A percentile compares a stretch with the other conserved stretches of the same genome.
phyloP scores from a whole-genome alignment of 371 early-diverging fungal genomes.

The Pancytospora philotis region DNA sequence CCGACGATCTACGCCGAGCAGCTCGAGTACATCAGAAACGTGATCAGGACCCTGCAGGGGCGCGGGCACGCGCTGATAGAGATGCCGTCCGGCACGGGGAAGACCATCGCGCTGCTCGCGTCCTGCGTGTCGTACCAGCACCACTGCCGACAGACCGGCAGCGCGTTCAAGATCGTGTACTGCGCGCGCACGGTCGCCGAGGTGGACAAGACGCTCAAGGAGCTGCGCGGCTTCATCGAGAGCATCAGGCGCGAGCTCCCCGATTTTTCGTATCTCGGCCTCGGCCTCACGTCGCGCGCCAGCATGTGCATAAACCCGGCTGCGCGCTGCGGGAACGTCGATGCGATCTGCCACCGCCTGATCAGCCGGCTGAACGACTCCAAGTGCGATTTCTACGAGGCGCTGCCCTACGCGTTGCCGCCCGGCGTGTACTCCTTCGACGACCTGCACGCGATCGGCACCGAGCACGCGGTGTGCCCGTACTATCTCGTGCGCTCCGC shows the following conservation, averaged over 20 bases:
- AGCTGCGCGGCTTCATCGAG: conserved; percentile 76
- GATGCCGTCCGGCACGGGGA: conserved; percentile 99
- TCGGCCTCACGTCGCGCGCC: conserved; percentile 82
- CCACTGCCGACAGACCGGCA: conserved; percentile 37
- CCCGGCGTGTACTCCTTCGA: conserved; percentile 86
- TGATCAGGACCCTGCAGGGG: conserved; percentile 77
- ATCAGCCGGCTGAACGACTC: conserved; percentile 1
- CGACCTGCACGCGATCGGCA: conserved; percentile 71
- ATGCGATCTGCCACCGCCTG: conserved; percentile 33
- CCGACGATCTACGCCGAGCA: conserved; percentile 98
- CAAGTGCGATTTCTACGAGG: conserved; percentile 60
- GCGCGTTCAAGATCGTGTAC: conserved; percentile 72
- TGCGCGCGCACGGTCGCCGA: conserved; percentile 91
- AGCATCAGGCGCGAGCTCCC: conserved; percentile 63
- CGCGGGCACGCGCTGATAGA: conserved; percentile 87
- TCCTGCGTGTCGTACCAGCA: conserved; percentile 77
- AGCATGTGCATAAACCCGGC: conserved; percentile 84
- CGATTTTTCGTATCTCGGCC: conserved; percentile 70
- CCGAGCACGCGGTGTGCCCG: conserved; percentile 71
- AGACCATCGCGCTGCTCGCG: conserved; percentile 86
- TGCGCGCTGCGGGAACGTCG: conserved; percentile 56
- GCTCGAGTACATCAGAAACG: conserved; percentile 87
- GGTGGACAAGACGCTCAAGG: conserved; percentile 92
- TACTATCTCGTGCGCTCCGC: conserved; percentile 80
- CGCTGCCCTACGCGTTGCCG: conserved; percentile 67